Base-by-base conservation (phyloP, 2,329 filamentous ascomycete genomes). In the Leptographium lundbergii region DNA sequence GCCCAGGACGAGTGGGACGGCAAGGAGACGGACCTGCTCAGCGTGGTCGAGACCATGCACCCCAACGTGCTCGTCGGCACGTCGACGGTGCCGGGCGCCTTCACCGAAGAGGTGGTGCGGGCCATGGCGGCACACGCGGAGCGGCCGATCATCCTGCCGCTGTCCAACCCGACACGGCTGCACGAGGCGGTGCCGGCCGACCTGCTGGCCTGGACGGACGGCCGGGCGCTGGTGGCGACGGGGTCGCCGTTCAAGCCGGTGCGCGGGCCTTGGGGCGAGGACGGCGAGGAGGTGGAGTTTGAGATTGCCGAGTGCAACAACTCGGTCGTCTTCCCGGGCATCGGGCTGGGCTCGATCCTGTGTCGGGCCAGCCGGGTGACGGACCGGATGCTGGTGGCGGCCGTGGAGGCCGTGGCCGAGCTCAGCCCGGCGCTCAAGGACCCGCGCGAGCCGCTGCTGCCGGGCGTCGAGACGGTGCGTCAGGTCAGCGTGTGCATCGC, bases 11-110 rank as follows among this genome's bases (percentile, higher is more conserved):
- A 86, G 0, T 94, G 87, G 85, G 66, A 80, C 6, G 74, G 71
- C 54, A 80, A 80, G 57, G 72, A 81, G 5, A 76, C 77, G 13
- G 74, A 77, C 59, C 78, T 96, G 0, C 74, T 87, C 0, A 79
- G 81, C 0, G 81, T 95, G 0, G 76, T 95, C 63, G 80, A 84
- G 57, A 74, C 79, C 50, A 82, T 92, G 22, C 86, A 87, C 57
- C 91, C 91, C 0, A 88, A 95, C 64, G 85, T 92, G 1, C 77
- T 95, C 0, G 84, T 95, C 61, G 91, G 91, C 14, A 95, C 89
- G 0, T 94, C 88, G 0, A 95, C 91, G 0, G 81, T 85, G 11
- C 86, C 89, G 0, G 81, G 81, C 2, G 75, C 88, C 0, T 95
- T 95, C 71, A 92, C 87, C 0, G 76, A 91, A 64, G 80, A 88